phyloP scores from a whole-genome alignment of 2,329 filamentous ascomycete genomes.

The Periconia macrospinosa region DNA sequence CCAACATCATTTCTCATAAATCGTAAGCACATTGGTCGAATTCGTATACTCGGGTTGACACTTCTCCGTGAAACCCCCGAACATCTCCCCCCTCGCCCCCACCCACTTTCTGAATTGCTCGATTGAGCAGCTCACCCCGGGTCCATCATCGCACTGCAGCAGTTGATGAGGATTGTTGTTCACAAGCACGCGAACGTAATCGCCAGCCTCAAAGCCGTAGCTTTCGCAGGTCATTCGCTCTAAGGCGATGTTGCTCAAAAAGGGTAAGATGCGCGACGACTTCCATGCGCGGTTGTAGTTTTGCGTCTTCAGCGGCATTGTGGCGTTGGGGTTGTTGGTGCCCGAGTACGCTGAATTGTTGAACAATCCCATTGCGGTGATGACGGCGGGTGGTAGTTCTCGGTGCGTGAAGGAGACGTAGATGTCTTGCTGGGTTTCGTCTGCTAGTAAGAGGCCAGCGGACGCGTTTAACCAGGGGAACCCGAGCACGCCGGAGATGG shows the following conservation, averaged over 20 bases:
- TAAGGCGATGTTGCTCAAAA: slow-evolving; percentile 67
- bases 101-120: slow-evolving; percentile 49
- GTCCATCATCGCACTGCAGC: slow-evolving; percentile 52
- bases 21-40: slow-evolving; percentile 45
- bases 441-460: slow-evolving; percentile 52
- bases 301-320: slow-evolving; percentile 65
- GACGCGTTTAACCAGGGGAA: slow-evolving; percentile 69
- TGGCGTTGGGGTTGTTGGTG: slow-evolving; percentile 59
- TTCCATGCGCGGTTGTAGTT: slow-evolving; percentile 67
- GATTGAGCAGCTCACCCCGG: slow-evolving; percentile 54
- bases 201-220: slow-evolving; percentile 55
- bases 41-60: slow-evolving; percentile 49
- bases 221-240: slow-evolving; percentile 67
- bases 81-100: slow-evolving; percentile 44
- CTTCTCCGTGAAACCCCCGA: slow-evolving; percentile 47
- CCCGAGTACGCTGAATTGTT: slow-evolving; percentile 65
- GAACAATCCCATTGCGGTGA: slow-evolving; percentile 69
- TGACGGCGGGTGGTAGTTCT: slow-evolving; percentile 67
- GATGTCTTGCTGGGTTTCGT: slow-evolving; percentile 57
- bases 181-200: slow-evolving; percentile 56
- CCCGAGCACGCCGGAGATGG: slow-evolving; percentile 60
- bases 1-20: slow-evolving; percentile 24
- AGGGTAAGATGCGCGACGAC: slow-evolving; percentile 65
- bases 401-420: slow-evolving; percentile 71
- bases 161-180: slow-evolving; percentile 55